Percentiles rank a stretch among this genome's conserved stretches.
Conservation (phyloP, 139 green algal species). For the Haematococcus lacustris region DNA sequence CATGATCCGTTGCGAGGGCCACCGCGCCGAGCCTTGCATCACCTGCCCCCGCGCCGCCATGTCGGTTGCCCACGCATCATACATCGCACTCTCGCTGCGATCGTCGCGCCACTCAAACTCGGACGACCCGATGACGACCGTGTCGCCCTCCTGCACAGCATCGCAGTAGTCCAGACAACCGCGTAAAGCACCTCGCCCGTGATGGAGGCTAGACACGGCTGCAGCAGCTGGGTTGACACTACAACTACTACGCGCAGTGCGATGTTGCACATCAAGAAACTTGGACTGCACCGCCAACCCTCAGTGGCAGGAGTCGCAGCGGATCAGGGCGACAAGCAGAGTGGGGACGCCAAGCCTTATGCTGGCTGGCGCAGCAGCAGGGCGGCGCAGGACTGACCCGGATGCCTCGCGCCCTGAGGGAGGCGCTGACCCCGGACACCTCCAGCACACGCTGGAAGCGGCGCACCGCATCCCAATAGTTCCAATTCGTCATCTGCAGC, state of each 20-base stretch:
- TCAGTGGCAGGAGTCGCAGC: too few relatives aligned
- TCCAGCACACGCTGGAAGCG: conserved; percentile 55
- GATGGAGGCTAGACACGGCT: too few relatives aligned
- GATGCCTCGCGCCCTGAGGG: conserved; percentile 47
- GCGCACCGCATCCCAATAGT: conserved; percentile 83
- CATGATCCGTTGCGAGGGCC: too few relatives aligned
- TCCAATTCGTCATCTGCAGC: conserved; percentile 89
- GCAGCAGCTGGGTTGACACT: too few relatives aligned
- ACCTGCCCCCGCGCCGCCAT: conserved; percentile 49
- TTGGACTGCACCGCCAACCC: too few relatives aligned
- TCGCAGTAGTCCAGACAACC: too few relatives aligned
- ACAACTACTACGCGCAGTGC: too few relatives aligned
- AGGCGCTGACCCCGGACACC: conserved; percentile 53
- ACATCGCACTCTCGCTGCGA: conserved; percentile 51
- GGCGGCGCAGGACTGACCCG: conserved; percentile 3
- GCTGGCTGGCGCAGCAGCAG: too few relatives aligned
- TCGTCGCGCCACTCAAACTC: conserved; percentile 72
- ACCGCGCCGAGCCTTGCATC: conserved; percentile 47
- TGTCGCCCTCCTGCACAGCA: conserved; percentile 60
- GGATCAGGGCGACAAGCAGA: too few relatives aligned
- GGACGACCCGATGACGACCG: conserved; percentile 62
- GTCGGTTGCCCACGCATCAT: conserved; percentile 59
- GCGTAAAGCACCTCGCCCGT: too few relatives aligned
- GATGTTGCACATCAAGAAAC: too few relatives aligned
- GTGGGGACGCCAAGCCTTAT: too few relatives aligned